Evolutionary conservation across 2,329 filamentous ascomycete genomes (phyloP).

Genomic region (Colletotrichum shisoi): DNA sequence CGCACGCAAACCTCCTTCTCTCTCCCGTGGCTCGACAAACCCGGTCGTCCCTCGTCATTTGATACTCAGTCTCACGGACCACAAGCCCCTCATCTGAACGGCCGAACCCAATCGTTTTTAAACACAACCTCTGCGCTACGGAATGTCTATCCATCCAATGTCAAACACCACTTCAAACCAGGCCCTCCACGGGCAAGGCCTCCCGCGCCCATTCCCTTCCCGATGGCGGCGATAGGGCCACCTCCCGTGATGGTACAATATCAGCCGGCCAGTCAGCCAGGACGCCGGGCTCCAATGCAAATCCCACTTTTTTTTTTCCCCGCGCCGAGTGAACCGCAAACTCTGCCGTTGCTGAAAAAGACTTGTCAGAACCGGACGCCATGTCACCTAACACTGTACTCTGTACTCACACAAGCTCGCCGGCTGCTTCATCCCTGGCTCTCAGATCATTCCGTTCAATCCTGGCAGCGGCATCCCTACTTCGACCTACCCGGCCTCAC

Average conservation of each 20-base stretch:
- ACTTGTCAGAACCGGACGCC: background rate
- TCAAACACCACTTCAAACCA: slow-evolving; percentile 5
- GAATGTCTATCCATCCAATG: background rate
- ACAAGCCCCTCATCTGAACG: background rate
- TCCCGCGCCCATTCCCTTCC: background rate
- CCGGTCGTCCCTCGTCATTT: too few relatives aligned
- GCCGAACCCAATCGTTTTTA: background rate
- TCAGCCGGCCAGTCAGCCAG: too few relatives aligned
- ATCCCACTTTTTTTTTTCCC: background rate
- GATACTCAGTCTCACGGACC: background rate
- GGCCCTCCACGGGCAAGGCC: slow-evolving; percentile 4
- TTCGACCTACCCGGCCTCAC: background rate
- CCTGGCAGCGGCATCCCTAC: slow-evolving; percentile 30
- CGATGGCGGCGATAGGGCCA: background rate
- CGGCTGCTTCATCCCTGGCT: slow-evolving; percentile 19
- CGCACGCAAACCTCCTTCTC: background rate
- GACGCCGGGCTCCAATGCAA: background rate
- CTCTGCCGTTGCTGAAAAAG: background rate
- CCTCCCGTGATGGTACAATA: background rate
- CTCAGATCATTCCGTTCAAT: background rate
- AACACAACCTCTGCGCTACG: background rate
- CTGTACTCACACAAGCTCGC: background rate
- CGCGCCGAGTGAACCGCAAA: background rate
- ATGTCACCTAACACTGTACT: background rate
- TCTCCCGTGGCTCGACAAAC: background rate